Evolutionary conservation across 164 flowering plant genomes (phyloP).

Genomic region (grape (Vitis vinifera)): ASM3070453v1 NC_081822.1:11535001-11535500

Average conservation of each 20-base stretch:
- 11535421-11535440: conserved; percentile 91
- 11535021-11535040: conserved; percentile 96
- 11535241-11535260: conserved; percentile 77
- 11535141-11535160: conserved; percentile 32
- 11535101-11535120: conserved; percentile 55
- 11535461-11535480: not conserved
- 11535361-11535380: conserved; percentile 89
- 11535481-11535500: not conserved
- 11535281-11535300: conserved; percentile 92
- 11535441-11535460: conserved; percentile 75
- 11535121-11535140: conserved; percentile 67
- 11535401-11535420: conserved; percentile 80
- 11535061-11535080: conserved; percentile 92
- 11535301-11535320: conserved; percentile 92
- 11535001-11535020: conserved; percentile 85
- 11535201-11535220: conserved; percentile 99
- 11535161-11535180: conserved; percentile 45
- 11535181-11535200: conserved; percentile 90
- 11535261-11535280: conserved; percentile 84
- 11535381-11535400: conserved; percentile 88
- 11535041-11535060: conserved; percentile 86
- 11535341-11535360: conserved; percentile 98
- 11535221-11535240: conserved; percentile 87
- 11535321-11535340: conserved; percentile 94
- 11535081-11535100: conserved; percentile 72